Conservation (phyloP, 108 stramenopile species). For the Chaetoceros muelleri region DNA sequence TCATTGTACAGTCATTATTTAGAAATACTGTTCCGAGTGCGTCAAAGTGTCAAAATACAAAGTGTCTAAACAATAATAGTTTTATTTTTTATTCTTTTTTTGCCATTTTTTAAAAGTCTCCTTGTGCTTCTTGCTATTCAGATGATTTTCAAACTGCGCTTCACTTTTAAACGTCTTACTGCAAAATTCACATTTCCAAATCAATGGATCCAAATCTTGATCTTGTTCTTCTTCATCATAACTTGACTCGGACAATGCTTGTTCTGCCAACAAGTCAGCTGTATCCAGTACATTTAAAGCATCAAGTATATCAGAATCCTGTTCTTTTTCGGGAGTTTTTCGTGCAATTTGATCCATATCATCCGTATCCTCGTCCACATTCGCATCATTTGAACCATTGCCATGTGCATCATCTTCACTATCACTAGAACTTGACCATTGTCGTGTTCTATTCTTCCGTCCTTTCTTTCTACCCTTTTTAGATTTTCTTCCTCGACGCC, state of each 20-base stretch:
- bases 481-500: slow-evolving; percentile 34
- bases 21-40: no score
- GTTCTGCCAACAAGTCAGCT: background rate
- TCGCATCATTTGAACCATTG: slow-evolving; percentile 1
- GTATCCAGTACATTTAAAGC: background rate
- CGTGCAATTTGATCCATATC: slow-evolving; percentile 8
- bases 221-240: slow-evolving; percentile 48
- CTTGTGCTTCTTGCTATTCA: slow-evolving; percentile 84
- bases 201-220: slow-evolving; percentile 71
- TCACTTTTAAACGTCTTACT: slow-evolving; percentile 79
- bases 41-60: no score
- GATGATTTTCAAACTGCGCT: slow-evolving; percentile 78
- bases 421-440: slow-evolving; percentile 1
- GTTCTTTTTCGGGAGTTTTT: background rate
- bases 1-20: no score
- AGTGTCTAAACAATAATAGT: no score
- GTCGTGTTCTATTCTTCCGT: slow-evolving; percentile 13
- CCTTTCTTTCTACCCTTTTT: slow-evolving; percentile 49
- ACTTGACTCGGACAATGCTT: slow-evolving; percentile 10
- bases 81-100: slow-evolving; percentile 34
- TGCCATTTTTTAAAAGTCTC: slow-evolving; percentile 60
- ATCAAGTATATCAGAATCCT: background rate
- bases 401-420: background rate
- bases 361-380: slow-evolving; percentile 8
- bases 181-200: slow-evolving; percentile 75